Evolutionary conservation across 2,329 filamentous ascomycete species (phyloP), one percentile per base, ranked within the genome.

Genomic region (Apiospora saccharicola): DNA sequence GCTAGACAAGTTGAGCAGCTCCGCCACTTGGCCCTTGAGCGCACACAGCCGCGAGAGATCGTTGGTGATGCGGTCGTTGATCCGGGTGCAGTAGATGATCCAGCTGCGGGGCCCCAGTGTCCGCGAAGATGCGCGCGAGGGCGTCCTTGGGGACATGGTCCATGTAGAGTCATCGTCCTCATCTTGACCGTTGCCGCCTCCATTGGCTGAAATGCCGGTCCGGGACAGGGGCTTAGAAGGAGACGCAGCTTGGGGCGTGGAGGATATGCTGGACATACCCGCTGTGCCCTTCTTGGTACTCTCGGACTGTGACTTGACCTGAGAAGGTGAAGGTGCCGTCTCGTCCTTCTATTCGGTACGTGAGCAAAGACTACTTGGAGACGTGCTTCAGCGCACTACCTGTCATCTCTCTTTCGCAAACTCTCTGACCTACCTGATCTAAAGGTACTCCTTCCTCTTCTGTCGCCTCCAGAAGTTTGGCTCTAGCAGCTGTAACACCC

Each of bases 81-180:
- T 64, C 19, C 30, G 34, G 19, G 57, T 64, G 19, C 57, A 64
- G 57, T 16, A 19, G 30, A 64, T 34, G 30, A 64, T 64, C 57
- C 57, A 64, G 57, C 57, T 64, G 57, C 57, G 57, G 57, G 30
- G 57, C 6, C 57, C 57, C 57, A 64, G 19, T 57, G 26, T 57
- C 16, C 53, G 53, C 5, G 53, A 16, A 3, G 26, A 13, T 22
- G 26, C 53, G 13, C 26, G 53, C 26, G 53, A 57, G 53, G 30
- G 53, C 3, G 19, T 19, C 30, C 34, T 37, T 14, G 57, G 34
- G 34, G 57, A 64, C 57, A 16, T n/a, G n/a, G 34, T 5, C 10
- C 8, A 64, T n/a, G 19, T 2, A 37, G 57, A 64, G 57, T 14
- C 57, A 64, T 41, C 57, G 10, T 64, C 19, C 7, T 14, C 34